A percentile compares a stretch with the other conserved stretches of the same genome.
Evolutionary conservation across 2,329 filamentous ascomycete genomes (phyloP).

Genomic region (Epichloe baconii): DNA sequence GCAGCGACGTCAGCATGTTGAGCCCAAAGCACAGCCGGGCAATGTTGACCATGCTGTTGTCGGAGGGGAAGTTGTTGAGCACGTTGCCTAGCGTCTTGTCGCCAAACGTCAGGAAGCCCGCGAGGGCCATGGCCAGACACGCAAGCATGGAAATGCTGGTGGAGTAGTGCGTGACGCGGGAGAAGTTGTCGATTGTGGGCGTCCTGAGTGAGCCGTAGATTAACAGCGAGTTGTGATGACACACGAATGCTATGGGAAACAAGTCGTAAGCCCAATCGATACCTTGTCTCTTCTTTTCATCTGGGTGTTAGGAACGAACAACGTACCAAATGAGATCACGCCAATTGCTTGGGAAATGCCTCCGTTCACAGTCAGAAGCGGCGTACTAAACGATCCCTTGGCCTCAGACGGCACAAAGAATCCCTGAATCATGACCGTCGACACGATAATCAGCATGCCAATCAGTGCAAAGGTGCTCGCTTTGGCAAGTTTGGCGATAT

Average conservation of each 20-base stretch:
- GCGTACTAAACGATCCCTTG: conserved; percentile 56
- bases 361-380: conserved; percentile 64
- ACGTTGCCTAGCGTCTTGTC: conserved; percentile 89
- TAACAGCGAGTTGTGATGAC: conserved; percentile 88
- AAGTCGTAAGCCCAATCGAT: no score
- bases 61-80: conserved; percentile 87
- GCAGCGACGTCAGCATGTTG: conserved; percentile 96
- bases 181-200: conserved; percentile 90
- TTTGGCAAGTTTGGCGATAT: conserved; percentile 97
- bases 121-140: conserved; percentile 76
- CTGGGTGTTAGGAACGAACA: background rate
- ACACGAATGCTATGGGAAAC: conserved; percentile 41
- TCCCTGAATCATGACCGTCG: conserved; percentile 79
- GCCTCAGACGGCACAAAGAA: conserved; percentile 57
- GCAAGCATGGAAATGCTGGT: conserved; percentile 84
- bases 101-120: conserved; percentile 86
- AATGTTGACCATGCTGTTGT: conserved; percentile 89
- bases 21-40: conserved; percentile 90
- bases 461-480: conserved; percentile 85
- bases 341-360: conserved; percentile 94
- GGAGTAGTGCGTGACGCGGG: conserved; percentile 85
- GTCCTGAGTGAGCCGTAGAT: conserved; percentile 94
- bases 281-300: background rate
- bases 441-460: conserved; percentile 82
- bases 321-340: conserved; percentile 87